Evolutionary conservation across 257 asterid genomes (phyloP).

Genomic region (Voacanga thouarsii): DNA sequence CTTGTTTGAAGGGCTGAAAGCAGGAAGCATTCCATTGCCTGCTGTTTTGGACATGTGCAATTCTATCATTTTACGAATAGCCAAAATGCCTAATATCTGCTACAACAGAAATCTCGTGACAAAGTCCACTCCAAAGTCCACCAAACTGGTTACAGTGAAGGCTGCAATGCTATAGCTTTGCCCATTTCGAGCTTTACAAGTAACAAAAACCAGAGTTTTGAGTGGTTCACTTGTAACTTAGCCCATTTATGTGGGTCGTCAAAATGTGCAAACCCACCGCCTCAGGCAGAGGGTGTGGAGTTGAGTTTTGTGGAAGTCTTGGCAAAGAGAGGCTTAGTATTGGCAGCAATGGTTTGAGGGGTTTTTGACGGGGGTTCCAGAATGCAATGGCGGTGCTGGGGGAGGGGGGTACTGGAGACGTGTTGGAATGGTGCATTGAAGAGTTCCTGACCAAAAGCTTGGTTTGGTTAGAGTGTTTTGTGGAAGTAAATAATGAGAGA

Average conservation of each 20-base stretch:
- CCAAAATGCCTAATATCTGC: too few relatives aligned
- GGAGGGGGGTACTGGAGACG: slow-evolving; percentile 39
- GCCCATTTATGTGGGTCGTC: not conserved
- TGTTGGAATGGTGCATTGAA: slow-evolving; percentile 49
- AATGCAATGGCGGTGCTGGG: slow-evolving; percentile 65
- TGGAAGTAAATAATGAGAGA: too few relatives aligned
- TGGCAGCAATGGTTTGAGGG: slow-evolving; percentile 59
- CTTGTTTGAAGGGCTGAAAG: too few relatives aligned
- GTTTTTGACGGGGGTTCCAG: slow-evolving; percentile 47
- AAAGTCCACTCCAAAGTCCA: not conserved
- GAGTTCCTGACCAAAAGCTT: too few relatives aligned
- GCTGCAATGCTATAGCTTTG: slow-evolving; percentile 24
- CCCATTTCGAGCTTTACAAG: slow-evolving; percentile 16
- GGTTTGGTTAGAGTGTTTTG: too few relatives aligned
- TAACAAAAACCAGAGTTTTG: not conserved
- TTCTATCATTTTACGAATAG: too few relatives aligned
- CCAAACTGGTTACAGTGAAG: slow-evolving; percentile 23
- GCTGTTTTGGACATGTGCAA: too few relatives aligned
- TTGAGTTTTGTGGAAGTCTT: slow-evolving; percentile 30
- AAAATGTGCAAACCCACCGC: not conserved
- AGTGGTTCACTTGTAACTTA: not conserved
- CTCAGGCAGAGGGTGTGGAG: slow-evolving; percentile 21
- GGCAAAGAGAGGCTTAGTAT: slow-evolving; percentile 38
- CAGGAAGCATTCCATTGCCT: too few relatives aligned
- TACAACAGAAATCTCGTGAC: too few relatives aligned